Evolutionary conservation across 2,329 filamentous ascomycete genomes (phyloP), one percentile per base, ranked within the genome.

Genomic region (Coniochaeta hoffmannii): DNA sequence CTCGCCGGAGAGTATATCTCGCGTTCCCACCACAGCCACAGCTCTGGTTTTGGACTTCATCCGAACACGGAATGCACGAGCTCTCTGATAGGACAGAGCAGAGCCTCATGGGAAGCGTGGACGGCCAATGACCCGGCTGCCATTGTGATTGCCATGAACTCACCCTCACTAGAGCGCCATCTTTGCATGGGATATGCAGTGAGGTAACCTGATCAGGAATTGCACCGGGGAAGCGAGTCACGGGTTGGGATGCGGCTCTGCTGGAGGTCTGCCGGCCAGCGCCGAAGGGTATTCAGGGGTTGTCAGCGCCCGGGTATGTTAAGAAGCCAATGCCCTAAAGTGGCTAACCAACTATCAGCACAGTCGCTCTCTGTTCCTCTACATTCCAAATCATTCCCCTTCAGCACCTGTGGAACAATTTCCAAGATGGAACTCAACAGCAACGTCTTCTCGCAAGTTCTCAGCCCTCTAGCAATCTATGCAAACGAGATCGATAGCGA

Each of bases 351-450:
- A 26, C 41, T 24, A 41, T 41, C 4, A 26, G 22, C 15, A 22
- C 26, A 19, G 8, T 11, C 26, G 9, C 12, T 46, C 22, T 28
- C 19, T 46, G 19, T 3, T 15, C 11, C 17, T 24, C 19, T 24
- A 12, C 38, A 10, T 8, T 12, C 2, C 38, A 24, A 26, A 10
- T 11, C 38, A 44, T 19, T n/a, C 46, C n/a, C 36, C 28, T 44
- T 38, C 41, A 53, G 46, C 44, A 6, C n/a, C 30, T 32, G 17
- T 28, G 28, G 17, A 17, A 26, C 30, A n/a, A 30, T 10, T 9
- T 14, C 11, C 30, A 51, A 56, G 52, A 64, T 64, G 62, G 61
- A 64, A 36, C 51, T 64, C 17, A 57, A 58, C 11, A 62, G 56
- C 52, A 55, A 28, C 5, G 35, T 63, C 11, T 61, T 64, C 51